Conservation (phyloP, 257 asterid genomes). For the Nicotiana undulata region DNA sequence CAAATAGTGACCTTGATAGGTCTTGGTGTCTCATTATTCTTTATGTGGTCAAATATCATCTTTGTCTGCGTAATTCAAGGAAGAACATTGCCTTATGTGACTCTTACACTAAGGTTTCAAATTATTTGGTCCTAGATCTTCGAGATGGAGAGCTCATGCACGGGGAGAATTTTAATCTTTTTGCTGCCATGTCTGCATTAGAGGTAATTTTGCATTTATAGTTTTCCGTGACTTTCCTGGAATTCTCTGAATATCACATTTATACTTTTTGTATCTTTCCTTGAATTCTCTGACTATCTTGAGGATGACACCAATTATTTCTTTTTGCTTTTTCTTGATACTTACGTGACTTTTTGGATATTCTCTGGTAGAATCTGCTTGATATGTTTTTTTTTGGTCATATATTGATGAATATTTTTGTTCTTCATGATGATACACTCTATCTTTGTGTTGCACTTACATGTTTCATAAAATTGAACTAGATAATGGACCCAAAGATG, state of each 20-base stretch:
- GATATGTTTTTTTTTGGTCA: not conserved
- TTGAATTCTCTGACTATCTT: not conserved
- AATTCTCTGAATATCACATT: not conserved
- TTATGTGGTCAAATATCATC: not conserved
- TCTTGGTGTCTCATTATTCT: not conserved
- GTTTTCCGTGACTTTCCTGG: not conserved
- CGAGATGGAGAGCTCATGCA: slow-evolving; percentile 76
- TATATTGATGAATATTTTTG: not conserved
- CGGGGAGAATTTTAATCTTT: slow-evolving; percentile 83
- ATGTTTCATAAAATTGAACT: slow-evolving; percentile 17
- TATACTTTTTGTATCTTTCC: not conserved
- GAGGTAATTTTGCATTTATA: slow-evolving; percentile 53
- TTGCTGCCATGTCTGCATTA: slow-evolving; percentile 99
- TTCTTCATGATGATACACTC: not conserved
- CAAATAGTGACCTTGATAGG: not conserved
- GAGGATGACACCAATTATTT: not conserved
- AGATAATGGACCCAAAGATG: slow-evolving; percentile 99
- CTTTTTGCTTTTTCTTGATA: not conserved
- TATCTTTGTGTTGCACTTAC: slow-evolving; percentile 5
- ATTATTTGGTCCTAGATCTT: slow-evolving; percentile 55
- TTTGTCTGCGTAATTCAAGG: not conserved
- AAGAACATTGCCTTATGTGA: not conserved
- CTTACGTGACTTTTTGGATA: not conserved
- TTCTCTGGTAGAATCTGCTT: not conserved
- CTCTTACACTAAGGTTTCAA: not conserved